Evolutionary conservation across 148 eudicot genomes (phyloP).

Genomic region (Chenopodium suecicum): DNA sequence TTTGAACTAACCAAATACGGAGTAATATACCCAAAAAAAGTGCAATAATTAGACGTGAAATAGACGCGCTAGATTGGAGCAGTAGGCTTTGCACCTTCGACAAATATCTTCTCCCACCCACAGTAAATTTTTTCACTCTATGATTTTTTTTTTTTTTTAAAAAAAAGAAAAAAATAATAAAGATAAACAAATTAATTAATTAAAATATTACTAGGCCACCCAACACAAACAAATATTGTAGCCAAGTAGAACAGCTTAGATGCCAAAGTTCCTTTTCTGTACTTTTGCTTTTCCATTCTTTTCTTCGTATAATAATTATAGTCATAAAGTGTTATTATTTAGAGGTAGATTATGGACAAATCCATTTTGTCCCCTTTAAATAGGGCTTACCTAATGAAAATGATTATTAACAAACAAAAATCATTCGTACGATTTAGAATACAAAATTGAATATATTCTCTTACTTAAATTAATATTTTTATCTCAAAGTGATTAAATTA

Average conservation of each 20-base stretch:
- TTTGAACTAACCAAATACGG: too few relatives aligned
- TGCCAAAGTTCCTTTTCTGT: neutral
- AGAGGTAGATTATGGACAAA: neutral
- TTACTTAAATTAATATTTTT: too few relatives aligned
- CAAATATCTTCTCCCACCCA: neutral
- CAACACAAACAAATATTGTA: neutral
- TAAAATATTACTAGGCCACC: neutral
- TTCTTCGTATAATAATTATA: neutral
- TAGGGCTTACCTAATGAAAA: neutral
- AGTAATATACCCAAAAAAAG: too few relatives aligned
- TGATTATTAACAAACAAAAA: too few relatives aligned
- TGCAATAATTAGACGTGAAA: neutral
- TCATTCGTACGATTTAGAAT: too few relatives aligned
- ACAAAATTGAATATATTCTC: too few relatives aligned
- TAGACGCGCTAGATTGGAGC: neutral
- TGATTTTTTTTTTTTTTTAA: too few relatives aligned
- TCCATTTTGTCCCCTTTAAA: slow-evolving; percentile 18
- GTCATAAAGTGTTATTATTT: neutral
- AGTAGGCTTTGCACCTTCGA: neutral
- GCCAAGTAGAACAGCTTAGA: neutral
- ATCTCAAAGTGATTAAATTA: too few relatives aligned
- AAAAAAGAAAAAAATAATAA: too few relatives aligned
- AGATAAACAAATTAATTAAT: too few relatives aligned
- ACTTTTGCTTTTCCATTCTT: neutral
- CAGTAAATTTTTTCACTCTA: too few relatives aligned